These are phyloP conservation scores for Rhizophagus clarus DNA, from an alignment of 192 early-diverging fungal genomes.

Conservation along the genomic window DNA sequence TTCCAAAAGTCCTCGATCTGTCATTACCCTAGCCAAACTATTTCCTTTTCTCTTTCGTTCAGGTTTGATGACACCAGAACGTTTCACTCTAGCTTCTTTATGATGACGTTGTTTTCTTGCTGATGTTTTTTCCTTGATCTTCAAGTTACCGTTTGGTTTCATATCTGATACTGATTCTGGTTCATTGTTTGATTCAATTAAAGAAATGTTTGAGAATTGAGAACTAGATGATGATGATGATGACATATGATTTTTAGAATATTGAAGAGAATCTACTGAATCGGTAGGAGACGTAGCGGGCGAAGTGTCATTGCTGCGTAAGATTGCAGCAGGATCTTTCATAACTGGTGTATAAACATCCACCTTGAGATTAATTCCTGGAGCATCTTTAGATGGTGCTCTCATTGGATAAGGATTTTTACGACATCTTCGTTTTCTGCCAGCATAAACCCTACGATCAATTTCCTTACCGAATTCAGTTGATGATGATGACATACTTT, in stretches of 20 bases:
- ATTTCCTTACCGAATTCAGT: neutral
- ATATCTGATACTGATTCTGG: neutral
- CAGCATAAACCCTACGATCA: neutral
- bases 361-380: neutral
- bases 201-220: neutral
- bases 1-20: constrained; percentile 17
- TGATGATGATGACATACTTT: neutral
- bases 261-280: neutral
- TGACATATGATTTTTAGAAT: neutral
- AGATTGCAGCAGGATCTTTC: neutral
- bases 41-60: constrained; percentile 12
- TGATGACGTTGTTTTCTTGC: neutral
- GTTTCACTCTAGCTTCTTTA: neutral
- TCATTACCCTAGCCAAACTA: constrained; percentile 21
- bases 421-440: neutral
- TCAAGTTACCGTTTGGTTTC: neutral
- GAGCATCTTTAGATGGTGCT: neutral
- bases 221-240: neutral
- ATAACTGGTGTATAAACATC: neutral
- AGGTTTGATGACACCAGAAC: neutral
- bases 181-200: neutral
- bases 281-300: neutral
- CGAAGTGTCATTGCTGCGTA: neutral
- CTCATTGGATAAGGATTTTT: constrained; percentile 12
- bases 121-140: neutral